Evolutionary conservation across 1,139 yeast genomes (phyloP).

Genomic region (Debaryomycetaceae sp.): DNA sequence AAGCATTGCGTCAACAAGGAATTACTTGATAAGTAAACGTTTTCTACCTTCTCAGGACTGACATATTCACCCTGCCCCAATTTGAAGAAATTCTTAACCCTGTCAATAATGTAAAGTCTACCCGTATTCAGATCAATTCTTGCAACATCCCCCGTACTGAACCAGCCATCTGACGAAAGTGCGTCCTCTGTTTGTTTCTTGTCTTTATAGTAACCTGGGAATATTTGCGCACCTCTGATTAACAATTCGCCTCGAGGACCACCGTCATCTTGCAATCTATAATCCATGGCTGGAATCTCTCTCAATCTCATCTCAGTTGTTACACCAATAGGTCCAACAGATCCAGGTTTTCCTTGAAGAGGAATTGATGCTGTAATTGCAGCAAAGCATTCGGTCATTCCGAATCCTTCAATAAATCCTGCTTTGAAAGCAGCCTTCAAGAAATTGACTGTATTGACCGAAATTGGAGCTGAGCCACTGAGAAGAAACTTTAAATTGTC

Average conservation of each 20-base stretch:
- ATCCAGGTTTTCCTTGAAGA: slow-evolving; percentile 49
- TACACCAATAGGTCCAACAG: slow-evolving; percentile 58
- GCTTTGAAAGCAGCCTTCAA: slow-evolving; percentile 58
- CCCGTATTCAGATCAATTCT: slow-evolving; percentile 17
- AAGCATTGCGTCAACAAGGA: slow-evolving; percentile 26
- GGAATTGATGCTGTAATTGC: slow-evolving; percentile 49
- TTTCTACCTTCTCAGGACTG: slow-evolving; percentile 36
- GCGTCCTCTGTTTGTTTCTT: slow-evolving; percentile 28
- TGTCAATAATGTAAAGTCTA: slow-evolving; percentile 32
- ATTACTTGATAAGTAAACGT: slow-evolving; percentile 25
- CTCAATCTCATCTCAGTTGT: slow-evolving; percentile 56
- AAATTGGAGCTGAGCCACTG: slow-evolving; percentile 75
- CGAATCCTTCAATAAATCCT: slow-evolving; percentile 70
- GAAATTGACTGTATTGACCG: slow-evolving; percentile 56
- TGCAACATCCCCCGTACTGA: slow-evolving; percentile 28
- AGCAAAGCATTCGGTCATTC: slow-evolving; percentile 72
- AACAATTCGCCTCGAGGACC: slow-evolving; percentile 54
- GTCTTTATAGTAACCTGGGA: slow-evolving; percentile 57
- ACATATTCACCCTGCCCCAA: slow-evolving; percentile 41
- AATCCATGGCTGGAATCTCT: slow-evolving; percentile 68
- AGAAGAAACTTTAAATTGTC: slow-evolving; percentile 40
- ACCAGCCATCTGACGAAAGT: slow-evolving; percentile 21
- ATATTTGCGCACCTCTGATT: slow-evolving; percentile 66
- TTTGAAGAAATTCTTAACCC: slow-evolving; percentile 43
- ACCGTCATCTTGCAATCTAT: slow-evolving; percentile 40